Evolutionary conservation across 257 asterid species (phyloP).

Genomic region (Capsicum rhomboideum): DNA sequence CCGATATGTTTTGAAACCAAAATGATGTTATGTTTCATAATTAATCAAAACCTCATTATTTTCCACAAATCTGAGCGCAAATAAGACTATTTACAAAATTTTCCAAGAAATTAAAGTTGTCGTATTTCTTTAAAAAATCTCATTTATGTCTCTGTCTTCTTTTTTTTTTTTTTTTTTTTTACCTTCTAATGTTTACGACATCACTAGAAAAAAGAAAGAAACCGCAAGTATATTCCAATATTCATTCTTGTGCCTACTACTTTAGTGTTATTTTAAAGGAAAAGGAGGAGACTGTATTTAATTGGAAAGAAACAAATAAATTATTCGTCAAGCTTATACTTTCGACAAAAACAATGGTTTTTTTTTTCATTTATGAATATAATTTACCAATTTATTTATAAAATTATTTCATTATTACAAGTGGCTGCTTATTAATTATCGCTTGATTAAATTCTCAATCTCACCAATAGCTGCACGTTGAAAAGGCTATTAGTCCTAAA

Average conservation of each 20-base stretch:
- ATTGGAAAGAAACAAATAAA: background rate
- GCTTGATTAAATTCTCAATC: background rate
- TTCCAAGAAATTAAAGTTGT: too few species aligned
- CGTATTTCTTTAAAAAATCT: too few species aligned
- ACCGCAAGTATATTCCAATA: background rate
- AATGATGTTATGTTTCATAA: background rate
- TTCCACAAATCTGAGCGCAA: too few species aligned
- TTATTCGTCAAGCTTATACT: background rate
- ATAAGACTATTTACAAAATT: too few species aligned
- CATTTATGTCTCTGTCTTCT: too few species aligned
- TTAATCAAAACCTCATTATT: background rate
- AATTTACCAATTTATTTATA: background rate
- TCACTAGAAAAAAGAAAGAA: background rate
- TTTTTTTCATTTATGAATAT: background rate
- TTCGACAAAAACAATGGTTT: background rate
- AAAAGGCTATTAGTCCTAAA: background rate
- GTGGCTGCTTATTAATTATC: background rate
- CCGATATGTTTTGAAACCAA: background rate
- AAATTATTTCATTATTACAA: background rate
- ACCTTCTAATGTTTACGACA: background rate
- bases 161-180: too few species aligned
- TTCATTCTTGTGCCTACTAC: background rate
- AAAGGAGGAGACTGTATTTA: background rate
- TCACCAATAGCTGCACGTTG: background rate
- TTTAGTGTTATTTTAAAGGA: background rate